Percentiles rank a stretch among this genome's conserved stretches.
Conservation (phyloP, 1,139 yeast genomes). For the Yamadazyma songkhlaensis region DNA sequence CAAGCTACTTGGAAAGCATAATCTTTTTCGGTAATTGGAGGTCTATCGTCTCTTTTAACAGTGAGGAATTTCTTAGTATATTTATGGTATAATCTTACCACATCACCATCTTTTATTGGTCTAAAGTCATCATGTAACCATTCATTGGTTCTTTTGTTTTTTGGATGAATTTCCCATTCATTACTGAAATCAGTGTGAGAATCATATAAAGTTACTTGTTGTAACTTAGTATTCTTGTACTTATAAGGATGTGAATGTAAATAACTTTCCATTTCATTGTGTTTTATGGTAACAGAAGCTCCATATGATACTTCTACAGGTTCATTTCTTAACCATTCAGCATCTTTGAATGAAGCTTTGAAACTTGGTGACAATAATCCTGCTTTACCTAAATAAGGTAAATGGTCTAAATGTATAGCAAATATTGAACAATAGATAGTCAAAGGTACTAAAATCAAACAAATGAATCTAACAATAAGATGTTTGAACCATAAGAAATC, state of each 20-base stretch:
- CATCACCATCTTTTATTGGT: constrained; percentile 47
- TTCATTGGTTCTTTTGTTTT: constrained; percentile 29
- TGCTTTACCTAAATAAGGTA: constrained; percentile 48
- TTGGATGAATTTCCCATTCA: constrained; percentile 63
- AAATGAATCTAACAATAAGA: constrained; percentile 25
- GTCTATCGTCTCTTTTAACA: constrained; percentile 52
- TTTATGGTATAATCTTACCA: constrained; percentile 60
- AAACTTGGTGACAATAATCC: constrained; percentile 55
- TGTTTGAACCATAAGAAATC: constrained; percentile 29
- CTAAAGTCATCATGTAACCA: constrained; percentile 27
- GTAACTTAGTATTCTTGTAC: constrained; percentile 60
- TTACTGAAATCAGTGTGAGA: constrained; percentile 52
- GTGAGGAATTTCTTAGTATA: constrained; percentile 58
- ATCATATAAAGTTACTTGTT: constrained; percentile 66
- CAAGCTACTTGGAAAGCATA: constrained; percentile 74
- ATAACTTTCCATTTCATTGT: constrained; percentile 58
- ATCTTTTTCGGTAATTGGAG: constrained; percentile 80
- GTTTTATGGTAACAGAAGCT: constrained; percentile 64
- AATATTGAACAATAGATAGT: constrained; percentile 47
- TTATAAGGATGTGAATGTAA: constrained; percentile 61
- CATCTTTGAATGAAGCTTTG: constrained; percentile 46
- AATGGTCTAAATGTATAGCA: constrained; percentile 46
- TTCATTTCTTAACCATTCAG: constrained; percentile 27
- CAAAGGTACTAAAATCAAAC: constrained; percentile 47
- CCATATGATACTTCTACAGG: constrained; percentile 61